Conservation (phyloP, 495 filamentous ascomycete genomes). For the Ascodesmis nigricans region DNA sequence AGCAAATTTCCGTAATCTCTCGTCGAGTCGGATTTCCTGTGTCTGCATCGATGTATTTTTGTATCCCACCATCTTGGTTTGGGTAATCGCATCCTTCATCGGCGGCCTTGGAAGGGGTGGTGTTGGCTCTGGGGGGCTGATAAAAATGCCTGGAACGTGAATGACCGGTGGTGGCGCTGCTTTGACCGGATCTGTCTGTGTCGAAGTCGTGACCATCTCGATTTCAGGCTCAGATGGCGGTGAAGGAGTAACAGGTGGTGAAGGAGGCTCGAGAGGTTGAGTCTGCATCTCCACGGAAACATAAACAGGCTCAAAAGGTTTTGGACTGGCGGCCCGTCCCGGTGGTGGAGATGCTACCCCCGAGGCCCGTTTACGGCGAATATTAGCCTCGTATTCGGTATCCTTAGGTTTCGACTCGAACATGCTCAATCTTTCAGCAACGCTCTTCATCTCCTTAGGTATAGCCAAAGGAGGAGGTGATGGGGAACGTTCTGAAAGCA, state of each 20-base stretch:
- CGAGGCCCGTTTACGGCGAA: constrained; percentile 40
- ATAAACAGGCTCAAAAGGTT: constrained; percentile 16
- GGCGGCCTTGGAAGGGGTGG: constrained; percentile 32
- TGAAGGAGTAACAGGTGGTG: constrained; percentile 31
- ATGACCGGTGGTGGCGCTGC: constrained; percentile 24
- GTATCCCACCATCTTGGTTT: constrained; percentile 25
- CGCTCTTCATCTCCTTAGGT: constrained; percentile 10
- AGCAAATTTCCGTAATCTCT: constrained; percentile 47
- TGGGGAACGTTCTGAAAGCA: constrained; percentile 11
- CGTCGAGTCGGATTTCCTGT: constrained; percentile 62
- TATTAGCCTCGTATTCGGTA: constrained; percentile 45
- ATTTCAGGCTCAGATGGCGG: constrained; percentile 5
- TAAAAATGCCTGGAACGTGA: constrained; percentile 36
- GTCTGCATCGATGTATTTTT: constrained; percentile 65
- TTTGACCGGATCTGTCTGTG: constrained; percentile 43
- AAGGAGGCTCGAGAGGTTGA: constrained; percentile 37
- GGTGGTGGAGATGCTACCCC: constrained; percentile 21
- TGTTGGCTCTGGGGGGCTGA: constrained; percentile 37
- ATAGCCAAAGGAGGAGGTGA: no score
- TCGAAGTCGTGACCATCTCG: constrained; percentile 36
- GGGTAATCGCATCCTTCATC: constrained; percentile 28
- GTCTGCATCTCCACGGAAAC: constrained; percentile 9
- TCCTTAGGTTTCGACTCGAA: constrained; percentile 25
- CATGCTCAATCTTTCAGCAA: constrained; percentile 15
- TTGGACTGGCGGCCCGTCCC: no score